Conservation (phyloP, 768 basidiomycete species). For the Leccinum ochraceum region DNA sequence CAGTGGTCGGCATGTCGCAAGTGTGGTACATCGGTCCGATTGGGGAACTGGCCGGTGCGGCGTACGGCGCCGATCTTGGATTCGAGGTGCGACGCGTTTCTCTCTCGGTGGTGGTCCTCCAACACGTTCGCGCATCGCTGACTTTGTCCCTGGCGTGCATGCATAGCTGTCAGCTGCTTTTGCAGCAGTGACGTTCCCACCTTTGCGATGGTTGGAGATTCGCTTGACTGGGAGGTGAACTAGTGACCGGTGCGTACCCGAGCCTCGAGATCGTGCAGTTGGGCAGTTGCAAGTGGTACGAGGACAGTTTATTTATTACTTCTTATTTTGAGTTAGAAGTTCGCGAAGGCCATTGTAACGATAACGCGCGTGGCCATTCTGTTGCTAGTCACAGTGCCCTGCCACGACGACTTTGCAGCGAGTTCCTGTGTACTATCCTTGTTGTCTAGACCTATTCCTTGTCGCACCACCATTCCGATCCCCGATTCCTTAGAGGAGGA, state of each 20-base stretch:
- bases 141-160: not conserved
- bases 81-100: slow-evolving; percentile 45
- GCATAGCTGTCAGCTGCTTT: slow-evolving; percentile 45
- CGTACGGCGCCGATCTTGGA: slow-evolving; percentile 51
- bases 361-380: not conserved
- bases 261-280: not conserved
- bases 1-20: slow-evolving; percentile 55
- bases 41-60: slow-evolving; percentile 41
- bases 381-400: no score
- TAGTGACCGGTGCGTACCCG: not conserved
- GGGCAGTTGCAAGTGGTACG: not conserved
- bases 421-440: not conserved
- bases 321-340: not conserved
- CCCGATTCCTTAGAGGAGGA: no score
- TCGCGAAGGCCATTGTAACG: not conserved
- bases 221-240: slow-evolving; percentile 40
- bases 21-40: slow-evolving; percentile 55
- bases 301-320: not conserved
- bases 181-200: slow-evolving; percentile 46
- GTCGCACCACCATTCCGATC: no score
- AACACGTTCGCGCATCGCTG: not conserved
- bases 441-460: no score
- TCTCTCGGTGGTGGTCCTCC: not conserved
- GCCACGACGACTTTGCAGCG: no score
- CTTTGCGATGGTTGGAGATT: slow-evolving; percentile 53